These are phyloP conservation scores for Chenopodium formosanum DNA, from an alignment of 148 eudicot genomes.

Conservation along the genomic window DNA sequence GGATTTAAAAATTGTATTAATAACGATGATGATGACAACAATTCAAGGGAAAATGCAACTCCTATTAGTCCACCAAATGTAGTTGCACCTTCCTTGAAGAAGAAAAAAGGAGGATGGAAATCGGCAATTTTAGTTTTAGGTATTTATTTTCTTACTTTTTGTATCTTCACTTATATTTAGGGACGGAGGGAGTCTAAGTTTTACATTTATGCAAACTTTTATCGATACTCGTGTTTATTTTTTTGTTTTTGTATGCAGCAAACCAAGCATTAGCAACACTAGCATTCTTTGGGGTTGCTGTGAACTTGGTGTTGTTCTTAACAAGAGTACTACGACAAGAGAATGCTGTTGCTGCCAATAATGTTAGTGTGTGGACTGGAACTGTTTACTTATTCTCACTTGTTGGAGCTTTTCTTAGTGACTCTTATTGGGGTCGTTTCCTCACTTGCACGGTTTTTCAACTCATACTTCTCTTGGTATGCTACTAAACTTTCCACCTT, in stretches of 20 bases:
- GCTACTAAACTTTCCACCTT: neutral
- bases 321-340: slow-evolving; percentile 75
- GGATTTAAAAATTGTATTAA: neutral
- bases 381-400: slow-evolving; percentile 87
- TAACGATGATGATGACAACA: neutral
- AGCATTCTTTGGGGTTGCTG: slow-evolving; percentile 90
- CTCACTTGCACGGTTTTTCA: slow-evolving; percentile 81
- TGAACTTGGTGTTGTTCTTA: slow-evolving; percentile 82
- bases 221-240: too few species aligned
- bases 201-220: too few species aligned
- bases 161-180: neutral
- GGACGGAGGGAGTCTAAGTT: too few species aligned
- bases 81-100: slow-evolving; percentile 10
- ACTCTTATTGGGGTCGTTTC: slow-evolving; percentile 95
- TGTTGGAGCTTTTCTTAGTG: slow-evolving; percentile 89
- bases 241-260: slow-evolving; percentile 35
- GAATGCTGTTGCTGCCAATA: slow-evolving; percentile 85
- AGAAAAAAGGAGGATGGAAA: slow-evolving; percentile 60
- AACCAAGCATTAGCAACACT: slow-evolving; percentile 89
- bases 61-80: neutral
- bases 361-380: slow-evolving; percentile 91
- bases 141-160: slow-evolving; percentile 10
- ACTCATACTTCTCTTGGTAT: slow-evolving; percentile 60
- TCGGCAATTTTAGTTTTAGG: slow-evolving; percentile 58
- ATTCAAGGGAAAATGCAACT: neutral